Evolutionary conservation across 179 eudicot species (phyloP).

Genomic region (Dionaea muscipula): DNA sequence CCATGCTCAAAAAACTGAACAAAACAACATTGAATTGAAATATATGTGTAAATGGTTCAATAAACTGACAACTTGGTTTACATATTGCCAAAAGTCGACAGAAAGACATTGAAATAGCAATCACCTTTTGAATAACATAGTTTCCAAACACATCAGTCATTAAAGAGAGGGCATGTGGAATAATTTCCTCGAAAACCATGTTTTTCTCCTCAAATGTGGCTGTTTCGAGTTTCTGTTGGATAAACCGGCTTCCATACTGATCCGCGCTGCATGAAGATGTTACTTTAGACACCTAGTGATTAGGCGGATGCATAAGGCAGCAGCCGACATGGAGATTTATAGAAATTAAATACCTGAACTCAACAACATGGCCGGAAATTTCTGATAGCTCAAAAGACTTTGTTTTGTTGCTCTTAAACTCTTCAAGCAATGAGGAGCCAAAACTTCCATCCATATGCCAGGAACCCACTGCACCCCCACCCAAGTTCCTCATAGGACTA

Average conservation of each 20-base stretch:
- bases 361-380: constrained; percentile 39
- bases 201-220: constrained; percentile 33
- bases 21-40: constrained; percentile 5
- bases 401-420: constrained; percentile 37
- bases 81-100: background rate
- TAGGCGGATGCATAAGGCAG: background rate
- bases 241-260: constrained; percentile 48
- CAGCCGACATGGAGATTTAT: background rate
- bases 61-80: background rate
- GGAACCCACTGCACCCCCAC: constrained; percentile 27
- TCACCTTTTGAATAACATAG: constrained; percentile 49
- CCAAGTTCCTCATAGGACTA: constrained; percentile 22
- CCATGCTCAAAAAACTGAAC: constrained; percentile 45
- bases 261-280: constrained; percentile 27
- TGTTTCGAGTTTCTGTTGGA: constrained; percentile 46
- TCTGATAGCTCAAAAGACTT: constrained; percentile 40
- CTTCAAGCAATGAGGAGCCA: constrained; percentile 37
- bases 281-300: background rate
- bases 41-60: background rate
- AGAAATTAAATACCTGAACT: constrained; percentile 26
- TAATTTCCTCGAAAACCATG: constrained; percentile 39
- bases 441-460: constrained; percentile 35
- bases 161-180: constrained; percentile 28
- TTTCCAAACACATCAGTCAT: constrained; percentile 57
- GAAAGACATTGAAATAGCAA: background rate